phyloP scores from a whole-genome alignment of 805 yeast genomes.

The Schwanniomyces yamadae region DNA sequence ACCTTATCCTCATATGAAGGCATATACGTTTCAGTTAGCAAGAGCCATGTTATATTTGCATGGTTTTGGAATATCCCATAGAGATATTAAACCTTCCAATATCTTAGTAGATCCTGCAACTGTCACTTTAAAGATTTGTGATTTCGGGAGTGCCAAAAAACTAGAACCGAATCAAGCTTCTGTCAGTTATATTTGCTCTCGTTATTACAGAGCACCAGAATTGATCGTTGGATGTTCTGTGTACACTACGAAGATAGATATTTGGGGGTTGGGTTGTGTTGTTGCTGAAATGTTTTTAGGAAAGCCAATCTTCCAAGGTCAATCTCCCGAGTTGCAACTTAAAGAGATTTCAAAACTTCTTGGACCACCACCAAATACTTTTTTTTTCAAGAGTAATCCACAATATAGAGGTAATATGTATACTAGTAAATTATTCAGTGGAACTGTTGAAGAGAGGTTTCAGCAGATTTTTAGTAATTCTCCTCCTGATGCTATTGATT shows the following conservation, averaged over 20 bases:
- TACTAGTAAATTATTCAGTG: slow-evolving; percentile 60
- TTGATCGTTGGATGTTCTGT: slow-evolving; percentile 85
- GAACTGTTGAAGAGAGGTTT: slow-evolving; percentile 51
- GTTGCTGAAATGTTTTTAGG: slow-evolving; percentile 92
- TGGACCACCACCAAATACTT: slow-evolving; percentile 79
- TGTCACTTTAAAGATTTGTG: slow-evolving; percentile 72
- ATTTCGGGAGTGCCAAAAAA: slow-evolving; percentile 82
- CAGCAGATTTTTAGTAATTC: slow-evolving; percentile 59
- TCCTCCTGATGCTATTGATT: slow-evolving; percentile 82
- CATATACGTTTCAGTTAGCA: slow-evolving; percentile 76
- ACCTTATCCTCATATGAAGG: slow-evolving; percentile 72
- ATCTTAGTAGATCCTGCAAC: slow-evolving; percentile 71
- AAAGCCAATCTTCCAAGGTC: slow-evolving; percentile 93
- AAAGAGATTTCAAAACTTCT: slow-evolving; percentile 85
- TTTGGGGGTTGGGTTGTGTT: slow-evolving; percentile 98
- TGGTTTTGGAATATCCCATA: slow-evolving; percentile 75
- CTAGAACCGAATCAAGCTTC: slow-evolving; percentile 80
- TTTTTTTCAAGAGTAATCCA: slow-evolving; percentile 72
- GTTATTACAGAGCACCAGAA: slow-evolving; percentile 96
- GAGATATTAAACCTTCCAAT: slow-evolving; percentile 84
- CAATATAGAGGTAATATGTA: slow-evolving; percentile 73
- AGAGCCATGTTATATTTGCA: slow-evolving; percentile 82
- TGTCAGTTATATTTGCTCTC: slow-evolving; percentile 91
- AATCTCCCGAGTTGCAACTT: slow-evolving; percentile 81
- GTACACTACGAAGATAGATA: slow-evolving; percentile 88